These are phyloP conservation scores for Cerrena zonata DNA, from an alignment of 1,284 basidiomycete genomes.

Conservation along the genomic window DNA sequence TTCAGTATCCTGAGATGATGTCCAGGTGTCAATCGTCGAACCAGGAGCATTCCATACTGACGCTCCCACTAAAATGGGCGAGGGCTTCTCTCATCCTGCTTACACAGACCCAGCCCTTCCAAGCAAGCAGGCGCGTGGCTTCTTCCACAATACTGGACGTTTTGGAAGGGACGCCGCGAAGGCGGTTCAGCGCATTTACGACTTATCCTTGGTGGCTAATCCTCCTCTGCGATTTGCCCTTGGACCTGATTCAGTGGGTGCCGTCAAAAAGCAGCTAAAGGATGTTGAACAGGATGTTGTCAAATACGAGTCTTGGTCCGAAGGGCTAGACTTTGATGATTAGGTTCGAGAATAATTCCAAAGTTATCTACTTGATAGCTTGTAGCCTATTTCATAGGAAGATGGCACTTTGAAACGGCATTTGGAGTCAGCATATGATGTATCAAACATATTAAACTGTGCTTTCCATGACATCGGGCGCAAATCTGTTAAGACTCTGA, in stretches of 20 bases:
- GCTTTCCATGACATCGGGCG: too few species aligned
- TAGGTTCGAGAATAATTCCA: too few species aligned
- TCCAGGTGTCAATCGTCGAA: conserved; percentile 5
- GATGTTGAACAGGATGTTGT: conserved; percentile 13
- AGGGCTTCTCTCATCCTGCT: conserved; percentile 3
- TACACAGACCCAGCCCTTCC: conserved; percentile 4
- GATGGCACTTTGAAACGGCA: too few species aligned
- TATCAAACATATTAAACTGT: too few species aligned
- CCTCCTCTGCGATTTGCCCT: conserved; percentile 23
- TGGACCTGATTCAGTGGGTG: conserved; percentile 11
- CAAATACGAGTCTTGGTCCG: conserved; percentile 11
- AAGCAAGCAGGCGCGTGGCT: not conserved
- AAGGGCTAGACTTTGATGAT: too few species aligned
- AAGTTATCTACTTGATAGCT: too few species aligned
- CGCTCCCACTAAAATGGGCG: not conserved
- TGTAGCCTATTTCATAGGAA: too few species aligned
- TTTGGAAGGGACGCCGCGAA: conserved; percentile 1
- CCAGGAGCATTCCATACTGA: conserved; percentile 3
- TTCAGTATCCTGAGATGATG: not conserved
- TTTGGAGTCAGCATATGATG: too few species aligned
- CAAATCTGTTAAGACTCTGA: too few species aligned
- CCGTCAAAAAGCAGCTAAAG: conserved; percentile 12
- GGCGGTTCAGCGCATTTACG: not conserved
- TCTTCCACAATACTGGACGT: not conserved
- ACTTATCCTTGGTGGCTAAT: conserved; percentile 6